Base-by-base conservation (phyloP, 148 eudicot genomes). In the Talinum fruticosum region DNA sequence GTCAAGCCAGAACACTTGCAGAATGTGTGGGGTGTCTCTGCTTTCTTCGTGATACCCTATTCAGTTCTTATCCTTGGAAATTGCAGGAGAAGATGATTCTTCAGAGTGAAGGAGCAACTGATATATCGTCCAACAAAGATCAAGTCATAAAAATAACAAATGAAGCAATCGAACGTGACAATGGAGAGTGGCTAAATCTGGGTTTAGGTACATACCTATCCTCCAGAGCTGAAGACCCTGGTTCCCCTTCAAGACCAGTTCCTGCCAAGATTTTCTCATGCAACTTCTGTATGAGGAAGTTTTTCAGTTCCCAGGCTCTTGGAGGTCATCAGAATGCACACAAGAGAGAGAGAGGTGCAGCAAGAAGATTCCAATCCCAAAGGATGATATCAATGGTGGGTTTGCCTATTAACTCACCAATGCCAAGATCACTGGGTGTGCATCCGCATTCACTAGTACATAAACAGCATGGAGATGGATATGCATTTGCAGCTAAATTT, bases 301-400 rank as follows among this genome's bases (percentile, higher is more conserved):
- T 92, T 72, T 90, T 78, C 89, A 92, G 94, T 65, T 89, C 97
- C 29, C 97, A 92, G 82, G 97, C 97, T 29, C 78, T 92, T 41
- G 97, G 97, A 5, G 97, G 97, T 10, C 97, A 92, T 75, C 97
- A 92, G 70, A 92, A 92, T 74, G 97, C 97, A n/a, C 97, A 92
- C 82, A 92, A 89, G 80, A 84, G 91, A 73, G 97, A 92, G 75
- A 82, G 97, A 82, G 88, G 87, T 19, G 87, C 85, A 28, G 92
- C 90, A 13, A 90, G 85, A 79, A 79, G 92, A 76, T 87, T 82
- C 64, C 88, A 89, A 73, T 77, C 91, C 15, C 90, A 86, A 35
- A 75, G 79, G 72, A 80, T 85, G 84, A 81, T 84, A 86, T 73
- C 83, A 1, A 78, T 85, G 83, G 85, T 81, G 88, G 82, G 85